Base-by-base conservation (phyloP, 1,284 basidiomycete species). In the Phellopilus nigrolimitatus region DNA sequence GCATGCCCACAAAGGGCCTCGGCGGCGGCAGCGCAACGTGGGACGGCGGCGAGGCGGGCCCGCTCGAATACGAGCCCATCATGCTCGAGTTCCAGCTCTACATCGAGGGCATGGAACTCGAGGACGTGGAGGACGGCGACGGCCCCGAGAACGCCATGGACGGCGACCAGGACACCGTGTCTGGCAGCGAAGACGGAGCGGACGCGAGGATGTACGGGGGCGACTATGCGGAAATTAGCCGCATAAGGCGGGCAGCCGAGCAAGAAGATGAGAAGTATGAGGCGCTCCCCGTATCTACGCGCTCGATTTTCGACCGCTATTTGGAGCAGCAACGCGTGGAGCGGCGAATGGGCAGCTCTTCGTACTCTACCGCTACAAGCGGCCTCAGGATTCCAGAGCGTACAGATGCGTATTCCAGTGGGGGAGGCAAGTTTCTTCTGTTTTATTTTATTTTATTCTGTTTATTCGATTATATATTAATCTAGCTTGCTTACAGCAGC, bases 41-140 rank as follows among this genome's bases (percentile, higher is more conserved):
- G 52, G 52, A 53, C 19, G 53, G 49, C 15, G 27, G 21, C 3
- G 41, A 30, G 21, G 74, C 79, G 0, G 71, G 72, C 2, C 75
- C 82, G 0, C 67, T 82, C 28, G 75, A 79, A 3, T 69, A 80
- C 55, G 77, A 80, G 50, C 82, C 82, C 5, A 60, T 73, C 27
- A 67, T 79, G 40, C 74, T 84, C 55, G 80, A 84, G 59, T 84
- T 81, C 59, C 82, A 83, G 63, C 68, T 84, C 27, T 47, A 48
- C 22, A 46, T 38, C 34, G 50, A 51, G 15, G 42, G 42, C 3
- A 46, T 45, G 44, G 42, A 38, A 3, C 22, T 47, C 27, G 44
- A 48, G 13, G 50, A 34, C 24, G 43, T 28, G 6, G 45, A 36
- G 7, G 50, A 47, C 4, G 33, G 27, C 15, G 42, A 13, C 8